These are phyloP conservation scores for Suillus placidus DNA, from an alignment of 768 basidiomycete genomes.

Conservation along the genomic window DNA sequence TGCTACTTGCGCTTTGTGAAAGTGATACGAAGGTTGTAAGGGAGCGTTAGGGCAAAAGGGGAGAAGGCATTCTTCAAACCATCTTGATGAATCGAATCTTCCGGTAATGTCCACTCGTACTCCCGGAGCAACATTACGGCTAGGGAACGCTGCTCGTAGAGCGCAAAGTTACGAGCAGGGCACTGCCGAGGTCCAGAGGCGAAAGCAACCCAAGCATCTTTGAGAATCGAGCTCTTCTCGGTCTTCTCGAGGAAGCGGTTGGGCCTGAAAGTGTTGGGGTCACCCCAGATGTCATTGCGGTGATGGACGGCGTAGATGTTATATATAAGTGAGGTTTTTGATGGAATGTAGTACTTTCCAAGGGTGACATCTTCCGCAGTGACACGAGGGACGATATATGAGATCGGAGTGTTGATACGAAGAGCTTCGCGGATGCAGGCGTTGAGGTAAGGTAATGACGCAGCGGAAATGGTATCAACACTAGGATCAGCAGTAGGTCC, in stretches of 20 bases:
- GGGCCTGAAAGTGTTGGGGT: slow-evolving; percentile 35
- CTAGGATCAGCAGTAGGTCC: slow-evolving; percentile 33
- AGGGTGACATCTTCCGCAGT: slow-evolving; percentile 7
- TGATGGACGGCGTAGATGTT: slow-evolving; percentile 39
- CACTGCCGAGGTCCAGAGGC: slow-evolving; percentile 38
- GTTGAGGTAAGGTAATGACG: slow-evolving; percentile 32
- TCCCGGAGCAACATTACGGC: slow-evolving; percentile 36
- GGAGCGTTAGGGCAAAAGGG: slow-evolving; percentile 38
- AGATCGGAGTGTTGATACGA: slow-evolving; percentile 36
- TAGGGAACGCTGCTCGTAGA: slow-evolving; percentile 38
- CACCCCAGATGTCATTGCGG: slow-evolving; percentile 30
- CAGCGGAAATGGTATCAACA: slow-evolving; percentile 28
- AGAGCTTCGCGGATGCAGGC: slow-evolving; percentile 45
- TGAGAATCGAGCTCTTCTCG: not conserved
- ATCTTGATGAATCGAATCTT: slow-evolving; percentile 27
- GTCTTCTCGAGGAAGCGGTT: slow-evolving; percentile 29
- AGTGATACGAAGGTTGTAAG: slow-evolving; percentile 35
- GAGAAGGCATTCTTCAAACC: slow-evolving; percentile 38
- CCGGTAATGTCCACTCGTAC: slow-evolving; percentile 39
- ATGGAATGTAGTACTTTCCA: slow-evolving; percentile 37
- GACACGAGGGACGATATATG: slow-evolving; percentile 26
- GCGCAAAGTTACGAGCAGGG: slow-evolving; percentile 33
- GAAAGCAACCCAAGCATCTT: slow-evolving; percentile 33
- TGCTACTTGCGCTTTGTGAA: slow-evolving; percentile 22
- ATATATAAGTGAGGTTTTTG: slow-evolving; percentile 33